phyloP scores from a whole-genome alignment of 164 flowering plant genomes.

The Vitis rotundifolia region DNA sequence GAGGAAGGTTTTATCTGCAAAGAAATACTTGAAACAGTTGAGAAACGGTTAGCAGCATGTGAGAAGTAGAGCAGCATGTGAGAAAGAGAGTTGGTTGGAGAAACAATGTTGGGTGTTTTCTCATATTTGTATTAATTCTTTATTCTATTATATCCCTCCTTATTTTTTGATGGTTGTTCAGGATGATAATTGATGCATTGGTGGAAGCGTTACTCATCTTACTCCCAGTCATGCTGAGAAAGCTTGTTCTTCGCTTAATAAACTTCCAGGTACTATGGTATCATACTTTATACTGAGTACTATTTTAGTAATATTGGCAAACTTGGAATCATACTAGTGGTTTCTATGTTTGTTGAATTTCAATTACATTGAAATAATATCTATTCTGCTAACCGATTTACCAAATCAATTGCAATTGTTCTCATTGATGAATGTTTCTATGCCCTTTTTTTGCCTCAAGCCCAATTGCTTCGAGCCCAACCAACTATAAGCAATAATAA shows the following conservation, averaged over 20 bases:
- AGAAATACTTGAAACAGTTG: slow-evolving; percentile 61
- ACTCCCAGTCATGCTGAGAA: slow-evolving; percentile 69
- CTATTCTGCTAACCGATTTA: too few species aligned
- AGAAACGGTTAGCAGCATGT: slow-evolving; percentile 65
- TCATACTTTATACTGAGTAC: neutral
- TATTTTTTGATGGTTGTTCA: slow-evolving; percentile 19
- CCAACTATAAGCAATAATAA: too few species aligned
- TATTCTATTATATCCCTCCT: neutral
- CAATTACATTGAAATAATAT: too few species aligned
- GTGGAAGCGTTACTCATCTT: slow-evolving; percentile 69
- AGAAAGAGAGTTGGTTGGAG: slow-evolving; percentile 73
- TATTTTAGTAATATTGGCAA: too few species aligned
- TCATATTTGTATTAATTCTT: slow-evolving; percentile 3
- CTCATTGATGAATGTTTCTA: too few species aligned
- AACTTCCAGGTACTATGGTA: slow-evolving; percentile 52
- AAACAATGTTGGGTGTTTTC: slow-evolving; percentile 41
- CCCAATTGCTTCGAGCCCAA: too few species aligned
- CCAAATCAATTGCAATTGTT: too few species aligned
- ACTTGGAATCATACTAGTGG: too few species aligned
- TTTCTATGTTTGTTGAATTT: too few species aligned
- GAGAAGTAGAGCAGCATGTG: slow-evolving; percentile 66
- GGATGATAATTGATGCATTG: slow-evolving; percentile 76
- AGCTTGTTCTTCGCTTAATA: slow-evolving; percentile 55
- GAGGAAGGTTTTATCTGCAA: slow-evolving; percentile 58
- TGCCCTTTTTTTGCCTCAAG: too few species aligned